Evolutionary conservation across 2,329 filamentous ascomycete genomes (phyloP), one percentile per base, ranked within the genome.

Genomic region (Rutstroemia sp.): DNA sequence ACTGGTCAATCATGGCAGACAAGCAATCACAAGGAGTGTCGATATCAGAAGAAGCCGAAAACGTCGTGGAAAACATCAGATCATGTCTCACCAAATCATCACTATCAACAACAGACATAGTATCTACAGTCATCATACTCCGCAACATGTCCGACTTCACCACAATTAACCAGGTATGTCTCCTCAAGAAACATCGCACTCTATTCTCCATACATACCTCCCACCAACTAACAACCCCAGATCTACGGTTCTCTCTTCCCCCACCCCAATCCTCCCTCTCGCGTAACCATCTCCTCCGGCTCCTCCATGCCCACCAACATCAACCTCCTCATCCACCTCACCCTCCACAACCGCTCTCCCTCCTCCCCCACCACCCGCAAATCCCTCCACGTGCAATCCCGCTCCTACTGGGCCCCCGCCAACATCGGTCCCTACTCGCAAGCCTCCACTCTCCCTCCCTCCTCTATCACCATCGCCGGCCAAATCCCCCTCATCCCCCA

Each of bases 351-450:
- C 23, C 3, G 4, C 23, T 23, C 23, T 23, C 23, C 3, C 23
- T 23, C 54, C 25, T 23, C 23, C 50, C 34, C 34, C 54, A 2
- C 51, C 14, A 56, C 6, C 23, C 23, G 54, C 9, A 76, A 78
- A 51, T 82, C 82, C 0, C 78, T 97, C 1, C 94, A 99, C 70
- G 92, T 99, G 5, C 94, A 97, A 72, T 92, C 88, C 3, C 78
- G 89, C 41, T 95, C 90, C 10, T 97, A 97, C 76, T 99, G 94
- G 94, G 94, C 94, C 0, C 94, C 94, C 0, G 92, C 94, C 19
- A 97, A 97, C 67, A 97, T 99, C 54, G 94, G 94, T 0, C 94
- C 94, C 0, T 97, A 97, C 71, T 96, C 92, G 56, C 94, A 99
- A 73, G 90, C 91, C 4, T 83, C 94, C 50, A 77, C 80, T 2